Evolutionary conservation across 2,329 filamentous ascomycete genomes (phyloP).

Genomic region (Fusarium nisikadoi): DNA sequence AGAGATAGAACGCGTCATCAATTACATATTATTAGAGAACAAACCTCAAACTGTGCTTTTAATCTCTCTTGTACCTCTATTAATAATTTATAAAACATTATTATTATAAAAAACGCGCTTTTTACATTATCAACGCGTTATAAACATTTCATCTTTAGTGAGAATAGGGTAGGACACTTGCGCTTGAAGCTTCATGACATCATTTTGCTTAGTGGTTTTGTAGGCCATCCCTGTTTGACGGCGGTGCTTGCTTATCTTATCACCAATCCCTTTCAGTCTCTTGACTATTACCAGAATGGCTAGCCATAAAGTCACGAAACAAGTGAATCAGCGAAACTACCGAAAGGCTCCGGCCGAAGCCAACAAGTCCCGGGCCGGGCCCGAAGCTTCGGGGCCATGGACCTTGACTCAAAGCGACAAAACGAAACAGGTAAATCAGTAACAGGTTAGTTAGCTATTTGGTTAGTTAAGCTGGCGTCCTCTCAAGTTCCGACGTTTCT

Average conservation of each 20-base stretch:
- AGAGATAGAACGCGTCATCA: background rate
- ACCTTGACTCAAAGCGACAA: background rate
- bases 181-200: background rate
- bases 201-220: background rate
- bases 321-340: background rate
- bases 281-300: background rate
- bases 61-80: accelerated
- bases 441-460: accelerated
- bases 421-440: background rate
- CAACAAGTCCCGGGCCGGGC: background rate
- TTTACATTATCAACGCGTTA: background rate
- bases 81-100: accelerated
- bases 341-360: background rate
- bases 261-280: too few species aligned
- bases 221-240: background rate
- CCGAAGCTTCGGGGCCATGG: background rate
- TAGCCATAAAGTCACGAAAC: too few species aligned
- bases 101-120: background rate
- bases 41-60: accelerated
- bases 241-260: background rate
- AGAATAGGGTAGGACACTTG: background rate
- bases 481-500: background rate
- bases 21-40: background rate
- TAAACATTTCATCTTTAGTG: accelerated
- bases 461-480: background rate